These are phyloP conservation scores for Combretum micranthum DNA, from an alignment of 345 rosid species.

Conservation along the genomic window DNA sequence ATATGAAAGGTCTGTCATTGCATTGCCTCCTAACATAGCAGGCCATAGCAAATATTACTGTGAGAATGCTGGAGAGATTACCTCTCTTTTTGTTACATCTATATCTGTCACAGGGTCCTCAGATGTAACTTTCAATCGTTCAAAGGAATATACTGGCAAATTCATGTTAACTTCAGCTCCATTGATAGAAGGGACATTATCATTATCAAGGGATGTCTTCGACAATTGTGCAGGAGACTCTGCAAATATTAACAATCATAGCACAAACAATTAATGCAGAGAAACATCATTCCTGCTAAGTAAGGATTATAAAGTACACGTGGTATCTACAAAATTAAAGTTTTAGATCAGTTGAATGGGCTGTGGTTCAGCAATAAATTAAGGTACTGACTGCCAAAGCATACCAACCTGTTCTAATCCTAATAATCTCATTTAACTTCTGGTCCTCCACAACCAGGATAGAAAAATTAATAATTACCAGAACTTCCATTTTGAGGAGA, in stretches of 20 bases:
- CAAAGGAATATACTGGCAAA: slow-evolving; percentile 35
- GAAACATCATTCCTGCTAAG: background rate
- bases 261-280: background rate
- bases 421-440: background rate
- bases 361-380: too few relatives aligned
- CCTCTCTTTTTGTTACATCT: slow-evolving; percentile 69
- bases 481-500: slow-evolving; percentile 24
- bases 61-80: slow-evolving; percentile 7
- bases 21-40: background rate
- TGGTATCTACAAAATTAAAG: too few relatives aligned
- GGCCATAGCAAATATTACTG: background rate
- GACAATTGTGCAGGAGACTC: slow-evolving; percentile 26
- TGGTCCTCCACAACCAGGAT: background rate
- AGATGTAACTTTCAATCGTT: slow-evolving; percentile 46
- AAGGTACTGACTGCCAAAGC: too few relatives aligned
- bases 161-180: slow-evolving; percentile 17
- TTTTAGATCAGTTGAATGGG: too few relatives aligned
- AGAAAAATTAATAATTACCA: slow-evolving; percentile 25
- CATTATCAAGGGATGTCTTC: slow-evolving; percentile 10
- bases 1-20: too few relatives aligned
- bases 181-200: slow-evolving; percentile 13
- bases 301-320: too few relatives aligned
- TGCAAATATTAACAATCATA: slow-evolving; percentile 15
- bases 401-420: too few relatives aligned
- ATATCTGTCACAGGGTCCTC: slow-evolving; percentile 43